A percentile compares a stretch with the other conserved stretches of the same genome.
Evolutionary conservation across 192 early-diverging fungal species (phyloP).

Genomic region (Spizellomyces punctatus): DNA sequence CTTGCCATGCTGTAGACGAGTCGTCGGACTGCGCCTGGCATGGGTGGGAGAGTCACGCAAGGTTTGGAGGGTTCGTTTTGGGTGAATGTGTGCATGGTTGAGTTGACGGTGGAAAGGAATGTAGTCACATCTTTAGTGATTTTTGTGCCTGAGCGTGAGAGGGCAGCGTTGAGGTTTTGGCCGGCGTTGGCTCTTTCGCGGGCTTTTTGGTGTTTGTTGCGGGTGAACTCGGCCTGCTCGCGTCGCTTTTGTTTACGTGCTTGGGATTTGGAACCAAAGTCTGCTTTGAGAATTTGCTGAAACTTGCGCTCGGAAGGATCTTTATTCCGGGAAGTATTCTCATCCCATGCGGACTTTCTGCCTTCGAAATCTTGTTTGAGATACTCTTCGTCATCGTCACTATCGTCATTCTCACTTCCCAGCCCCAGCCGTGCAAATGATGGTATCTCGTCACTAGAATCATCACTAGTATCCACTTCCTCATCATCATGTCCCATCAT

Average conservation of each 20-base stretch:
- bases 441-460: constrained; percentile 2
- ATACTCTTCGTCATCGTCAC: constrained; percentile 23
- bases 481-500: constrained; percentile 20
- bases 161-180: background rate
- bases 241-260: constrained; percentile 3
- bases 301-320: background rate
- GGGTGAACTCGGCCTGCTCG: background rate
- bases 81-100: constrained; percentile 26
- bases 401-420: constrained; percentile 24
- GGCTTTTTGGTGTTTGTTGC: constrained; percentile 11
- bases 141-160: constrained; percentile 17
- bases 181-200: constrained; percentile 23
- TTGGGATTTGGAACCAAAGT: constrained; percentile 20
- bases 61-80: background rate
- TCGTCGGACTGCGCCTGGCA: constrained; percentile 34
- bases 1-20: constrained; percentile 23
- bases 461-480: constrained; percentile 4
- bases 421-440: constrained; percentile 1
- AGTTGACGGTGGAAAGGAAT: constrained; percentile 28
- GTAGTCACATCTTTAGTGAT: constrained; percentile 6
- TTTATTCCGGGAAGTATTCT: background rate
- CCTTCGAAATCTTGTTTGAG: constrained; percentile 20
- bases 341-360: constrained; percentile 29
- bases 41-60: constrained; percentile 23
- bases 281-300: constrained; percentile 3